Conservation (phyloP, 139 green algal genomes). For the Haematococcus sp. region DNA sequence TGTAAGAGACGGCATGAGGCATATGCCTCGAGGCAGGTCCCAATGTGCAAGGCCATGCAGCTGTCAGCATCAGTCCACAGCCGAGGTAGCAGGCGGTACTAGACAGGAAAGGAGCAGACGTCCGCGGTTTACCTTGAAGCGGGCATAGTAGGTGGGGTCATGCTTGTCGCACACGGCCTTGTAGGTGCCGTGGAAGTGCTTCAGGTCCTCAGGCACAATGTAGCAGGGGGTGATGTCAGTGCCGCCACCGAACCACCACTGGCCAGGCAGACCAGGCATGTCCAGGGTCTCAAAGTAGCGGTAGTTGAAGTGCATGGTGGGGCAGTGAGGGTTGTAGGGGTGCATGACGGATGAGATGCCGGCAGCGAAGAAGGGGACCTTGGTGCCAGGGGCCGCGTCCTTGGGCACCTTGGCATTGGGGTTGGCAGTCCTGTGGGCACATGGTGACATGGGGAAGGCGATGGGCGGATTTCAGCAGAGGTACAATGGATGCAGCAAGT, state of each 20-base stretch:
- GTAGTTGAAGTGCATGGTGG: constrained; percentile 99
- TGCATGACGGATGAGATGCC: constrained; percentile 98
- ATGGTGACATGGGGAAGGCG: no score
- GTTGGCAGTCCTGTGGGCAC: no score
- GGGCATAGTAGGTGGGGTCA: constrained; percentile 88
- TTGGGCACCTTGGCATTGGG: neutral
- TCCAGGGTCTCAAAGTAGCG: constrained; percentile 98
- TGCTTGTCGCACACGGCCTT: constrained; percentile 93
- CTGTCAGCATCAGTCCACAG: no score
- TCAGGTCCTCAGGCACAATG: constrained; percentile 92
- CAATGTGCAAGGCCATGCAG: no score
- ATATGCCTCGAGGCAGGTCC: no score
- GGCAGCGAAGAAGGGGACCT: constrained; percentile 96
- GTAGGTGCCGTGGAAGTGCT: constrained; percentile 95
- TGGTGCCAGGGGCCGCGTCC: constrained; percentile 16
- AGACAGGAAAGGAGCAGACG: no score
- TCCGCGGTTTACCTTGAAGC: no score
- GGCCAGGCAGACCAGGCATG: constrained; percentile 82
- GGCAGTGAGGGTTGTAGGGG: constrained; percentile 91
- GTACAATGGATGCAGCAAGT: no score
- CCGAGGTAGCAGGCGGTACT: no score
- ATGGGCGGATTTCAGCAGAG: no score
- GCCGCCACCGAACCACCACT: constrained; percentile 99
- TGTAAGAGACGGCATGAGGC: no score
- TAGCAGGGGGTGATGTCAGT: constrained; percentile 98